Percentiles rank a stretch among this genome's conserved stretches.
These are phyloP conservation scores for Cardiospermum halicacabum DNA, from an alignment of 345 rosid genomes.

Conservation along the genomic window DNA sequence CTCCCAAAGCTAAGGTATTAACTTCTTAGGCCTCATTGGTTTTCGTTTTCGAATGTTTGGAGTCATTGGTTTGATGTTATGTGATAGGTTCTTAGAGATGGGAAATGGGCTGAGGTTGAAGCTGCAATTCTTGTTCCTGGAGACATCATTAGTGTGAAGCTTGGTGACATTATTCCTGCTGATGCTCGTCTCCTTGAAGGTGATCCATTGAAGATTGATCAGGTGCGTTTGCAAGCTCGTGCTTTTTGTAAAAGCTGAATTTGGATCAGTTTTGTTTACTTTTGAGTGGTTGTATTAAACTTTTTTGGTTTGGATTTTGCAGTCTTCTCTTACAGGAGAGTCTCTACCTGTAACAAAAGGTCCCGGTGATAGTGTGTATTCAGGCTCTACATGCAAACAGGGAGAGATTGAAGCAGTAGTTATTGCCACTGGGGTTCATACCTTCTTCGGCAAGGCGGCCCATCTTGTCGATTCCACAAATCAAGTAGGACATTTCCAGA, in stretches of 20 bases:
- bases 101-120: conserved; percentile 60
- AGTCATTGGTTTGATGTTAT: neutral
- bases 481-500: conserved; percentile 92
- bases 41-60: neutral
- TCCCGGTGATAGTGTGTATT: conserved; percentile 77
- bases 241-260: neutral
- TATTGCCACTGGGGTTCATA: conserved; percentile 90
- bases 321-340: conserved; percentile 84
- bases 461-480: conserved; percentile 83
- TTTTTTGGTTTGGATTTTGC: conserved; percentile 6
- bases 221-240: conserved; percentile 31
- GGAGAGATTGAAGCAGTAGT: conserved; percentile 92
- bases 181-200: conserved; percentile 71
- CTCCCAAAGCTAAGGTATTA: conserved; percentile 55
- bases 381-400: conserved; percentile 90
- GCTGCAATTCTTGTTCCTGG: conserved; percentile 68
- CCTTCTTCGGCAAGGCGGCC: conserved; percentile 92
- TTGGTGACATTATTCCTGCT: conserved; percentile 69
- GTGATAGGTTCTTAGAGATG: conserved; percentile 52
- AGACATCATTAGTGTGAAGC: conserved; percentile 61
- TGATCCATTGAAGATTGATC: conserved; percentile 66
- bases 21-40: neutral
- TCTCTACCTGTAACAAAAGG: conserved; percentile 87
- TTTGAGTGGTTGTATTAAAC: neutral
- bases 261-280: neutral